A percentile compares a stretch with the other conserved stretches of the same genome.
phyloP scores from a whole-genome alignment of 2,329 filamentous ascomycete species.

The Cercospora beticola region DNA sequence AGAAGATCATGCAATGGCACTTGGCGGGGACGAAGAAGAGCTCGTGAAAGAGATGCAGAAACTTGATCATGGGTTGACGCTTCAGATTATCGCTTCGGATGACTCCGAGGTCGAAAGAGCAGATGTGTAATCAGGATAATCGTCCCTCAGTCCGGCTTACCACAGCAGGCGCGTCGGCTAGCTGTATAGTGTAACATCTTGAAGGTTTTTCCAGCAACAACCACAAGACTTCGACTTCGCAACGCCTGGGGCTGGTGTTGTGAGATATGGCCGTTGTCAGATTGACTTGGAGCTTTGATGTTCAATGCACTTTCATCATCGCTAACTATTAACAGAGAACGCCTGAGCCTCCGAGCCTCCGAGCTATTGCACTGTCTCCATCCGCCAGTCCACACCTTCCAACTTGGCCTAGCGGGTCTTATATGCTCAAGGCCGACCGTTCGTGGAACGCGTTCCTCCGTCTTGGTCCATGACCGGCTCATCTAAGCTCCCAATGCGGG shows the following conservation, averaged over 20 bases:
- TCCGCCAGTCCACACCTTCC: background rate
- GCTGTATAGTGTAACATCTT: background rate
- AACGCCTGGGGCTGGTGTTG: background rate
- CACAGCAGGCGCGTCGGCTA: background rate
- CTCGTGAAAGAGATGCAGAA: background rate
- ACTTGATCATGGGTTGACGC: background rate
- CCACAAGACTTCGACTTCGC: background rate
- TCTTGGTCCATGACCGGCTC: background rate
- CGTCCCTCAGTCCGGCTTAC: background rate
- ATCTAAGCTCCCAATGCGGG: background rate
- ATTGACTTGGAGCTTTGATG: background rate
- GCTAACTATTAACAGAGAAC: background rate
- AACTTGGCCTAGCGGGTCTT: background rate
- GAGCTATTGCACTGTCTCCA: background rate
- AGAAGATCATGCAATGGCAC: conserved; percentile 82
- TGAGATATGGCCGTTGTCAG: background rate
- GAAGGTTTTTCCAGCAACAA: background rate
- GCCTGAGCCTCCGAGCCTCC: too few relatives aligned
- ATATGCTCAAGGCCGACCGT: background rate
- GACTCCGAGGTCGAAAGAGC: background rate
- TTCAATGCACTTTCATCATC: background rate
- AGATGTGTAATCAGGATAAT: background rate
- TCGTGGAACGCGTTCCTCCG: conserved; percentile 6
- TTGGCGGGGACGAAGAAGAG: conserved; percentile 51
- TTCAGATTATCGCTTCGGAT: background rate